Percentiles rank a stretch among this genome's conserved stretches.
phyloP scores from a whole-genome alignment of 768 basidiomycete species.

The Crassisporium funariophilum region DNA sequence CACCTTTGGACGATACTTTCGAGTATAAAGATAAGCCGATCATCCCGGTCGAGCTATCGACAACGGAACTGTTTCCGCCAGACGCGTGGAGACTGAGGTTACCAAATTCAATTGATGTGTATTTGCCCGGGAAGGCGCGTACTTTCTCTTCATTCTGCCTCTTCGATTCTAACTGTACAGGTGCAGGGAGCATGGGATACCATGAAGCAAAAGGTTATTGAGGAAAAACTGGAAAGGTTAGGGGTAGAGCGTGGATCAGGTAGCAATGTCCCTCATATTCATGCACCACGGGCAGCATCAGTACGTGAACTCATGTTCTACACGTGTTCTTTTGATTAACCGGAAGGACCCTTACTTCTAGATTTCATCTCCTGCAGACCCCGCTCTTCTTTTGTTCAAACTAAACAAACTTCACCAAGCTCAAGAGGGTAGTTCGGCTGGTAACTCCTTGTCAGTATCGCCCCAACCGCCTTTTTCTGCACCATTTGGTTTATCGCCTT shows the following conservation, averaged over 20 bases:
- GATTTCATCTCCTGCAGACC: constrained; percentile 93
- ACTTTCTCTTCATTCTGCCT: constrained; percentile 13
- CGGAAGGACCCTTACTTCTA: constrained; percentile 31
- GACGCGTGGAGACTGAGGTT: constrained; percentile 58
- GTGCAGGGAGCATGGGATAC: constrained; percentile 72
- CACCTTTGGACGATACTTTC: constrained; percentile 43
- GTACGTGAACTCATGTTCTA: constrained; percentile 48
- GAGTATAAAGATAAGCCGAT: constrained; percentile 24
- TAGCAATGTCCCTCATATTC: constrained; percentile 58
- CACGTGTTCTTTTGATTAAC: constrained; percentile 24
- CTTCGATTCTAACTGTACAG: constrained; percentile 8
- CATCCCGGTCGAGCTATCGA: constrained; percentile 34
- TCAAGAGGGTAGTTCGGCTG: constrained; percentile 51
- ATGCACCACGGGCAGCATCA: constrained; percentile 80
- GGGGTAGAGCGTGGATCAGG: constrained; percentile 73
- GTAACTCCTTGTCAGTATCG: constrained; percentile 61
- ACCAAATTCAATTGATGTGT: constrained; percentile 77
- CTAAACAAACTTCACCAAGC: constrained; percentile 82
- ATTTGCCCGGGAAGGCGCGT: constrained; percentile 77
- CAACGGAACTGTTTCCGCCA: constrained; percentile 63
- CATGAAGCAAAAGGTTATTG: constrained; percentile 70
- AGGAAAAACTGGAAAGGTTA: constrained; percentile 78
- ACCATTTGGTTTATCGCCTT: constrained; percentile 45
- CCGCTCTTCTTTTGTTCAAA: constrained; percentile 78
- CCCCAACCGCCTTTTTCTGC: constrained; percentile 58